Base-by-base conservation (phyloP, 1,284 basidiomycete genomes). In the Rhodotorula sp. region DNA sequence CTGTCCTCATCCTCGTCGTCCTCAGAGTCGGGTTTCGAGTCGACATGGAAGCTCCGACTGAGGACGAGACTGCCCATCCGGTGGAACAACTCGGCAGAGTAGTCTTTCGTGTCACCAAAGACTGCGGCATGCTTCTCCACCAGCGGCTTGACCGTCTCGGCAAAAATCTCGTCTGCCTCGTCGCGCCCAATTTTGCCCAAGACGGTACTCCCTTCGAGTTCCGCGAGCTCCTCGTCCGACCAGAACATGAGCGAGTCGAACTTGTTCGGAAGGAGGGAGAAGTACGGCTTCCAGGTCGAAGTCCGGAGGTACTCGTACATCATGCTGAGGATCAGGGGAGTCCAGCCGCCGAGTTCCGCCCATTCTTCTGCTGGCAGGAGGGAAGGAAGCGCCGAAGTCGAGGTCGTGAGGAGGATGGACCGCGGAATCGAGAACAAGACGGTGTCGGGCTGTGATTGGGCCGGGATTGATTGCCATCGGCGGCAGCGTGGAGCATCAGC, bases 181-280 rank as follows among this genome's bases (percentile, higher is more conserved):
- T 86, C 86, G 75, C 87, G 88, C 3, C 95, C 96, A 73, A 99
- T 86, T 80, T 95, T 95, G 77, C 89, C 92, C 84, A 90, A 84
- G 80, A 99, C 87, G 46, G 89, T 87, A 51, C 94, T 96, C 0
- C 93, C 96, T 70, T 84, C 80, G 12, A 99, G 85, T 77, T 91
- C 88, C n/a, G 82, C 79, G 6, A 95, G 81, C 66, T 97, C 91
- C 3, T 85, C 84, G 2, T 85, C 84, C 44, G 79, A 82, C 96
- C 95, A 99, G 80, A 97, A 96, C 92, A 99, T 98, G 2, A 95
- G 93, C 0, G 94, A 95, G 74, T 90, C 86, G 79, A 99, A 99
- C 3, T 79, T 83, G 10, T 33, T 22, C 0, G 95, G 95, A 77
- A 97, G 69, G 22, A 78, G 67, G 30, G 68, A 68, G 45, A 78